Base-by-base conservation (phyloP, 176 grass and related monocot genomes). In the Puccinellia tenuiflora region DNA sequence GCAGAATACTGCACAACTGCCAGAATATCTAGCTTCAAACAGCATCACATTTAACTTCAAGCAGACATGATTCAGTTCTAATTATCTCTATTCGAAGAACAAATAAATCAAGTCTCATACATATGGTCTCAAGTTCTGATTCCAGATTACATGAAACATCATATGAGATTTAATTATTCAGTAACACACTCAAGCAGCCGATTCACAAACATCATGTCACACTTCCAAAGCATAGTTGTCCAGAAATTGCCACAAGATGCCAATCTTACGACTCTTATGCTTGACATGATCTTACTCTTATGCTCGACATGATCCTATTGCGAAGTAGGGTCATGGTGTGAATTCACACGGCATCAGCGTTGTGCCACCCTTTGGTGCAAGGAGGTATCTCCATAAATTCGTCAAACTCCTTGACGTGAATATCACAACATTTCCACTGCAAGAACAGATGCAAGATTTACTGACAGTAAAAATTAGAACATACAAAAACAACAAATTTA, bases 401-500 rank as follows among this genome's bases (percentile, higher is more conserved):
- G 42, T 96, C 93, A 73, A 99, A 99, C 48, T 99, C 96, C 80
- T 96, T 99, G 42, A 92, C 96, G 75, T 95, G 93, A 75, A 99
- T 28, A 83, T 96, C 89, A 71, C 96, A 96, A 42, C 96, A 99
- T 87, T 99, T 99, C 96, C 96, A 99, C 96, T 99, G 89, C 83
- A 65, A 71, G 40, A 77, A 76, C 21, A 81, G 2, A 72, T 11
- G 65, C 14, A 55, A 33, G 24, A 52, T n/a, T 84, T 33, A 73
- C 26, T 43, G 55, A 71, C 40, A 46, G 3, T 14, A 51, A 47
- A 52, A 56, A 50, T 33, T 51, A 9, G 2, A 64, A 56, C 25
- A 73, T 9, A 46, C 51, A 76, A 48, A 25, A 86, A 85, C 40
- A 69, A 20, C 16, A 53, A 45, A 70, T 20, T 21, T 13, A 45